Base-by-base conservation (phyloP, 192 early-diverging fungal genomes). In the Backusella macrospora region DNA sequence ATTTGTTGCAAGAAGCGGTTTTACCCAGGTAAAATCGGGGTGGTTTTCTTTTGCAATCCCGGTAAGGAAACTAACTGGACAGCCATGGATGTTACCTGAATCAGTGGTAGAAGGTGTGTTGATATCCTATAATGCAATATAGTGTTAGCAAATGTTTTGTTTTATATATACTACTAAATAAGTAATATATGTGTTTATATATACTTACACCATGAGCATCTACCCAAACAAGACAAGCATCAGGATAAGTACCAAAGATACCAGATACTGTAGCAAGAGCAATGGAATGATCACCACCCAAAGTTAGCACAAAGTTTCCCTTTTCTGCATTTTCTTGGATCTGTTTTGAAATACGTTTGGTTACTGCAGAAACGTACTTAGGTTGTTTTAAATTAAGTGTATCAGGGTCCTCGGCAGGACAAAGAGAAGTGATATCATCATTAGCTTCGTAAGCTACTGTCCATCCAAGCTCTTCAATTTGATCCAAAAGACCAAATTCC, bases 271-370 rank as follows among this genome's bases (percentile, higher is more conserved):
- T 97, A 55, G 92, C 97, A 70, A 99, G 89, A 21, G 92, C 97
- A 46, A 99, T 86, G 18, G 95, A 96, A 77, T 99, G 97, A 84
- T 99, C 97, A 42, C 96, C 97, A 70, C 97, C 97, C 43, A 99
- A 83, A 16, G 96, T 99, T 44, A 99, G 74, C 12, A 93, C 95
- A 26, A 99, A 72, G n/a, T 93, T 84, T 4, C 93, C 91, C 71
- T 86, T 73, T 70, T 75, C 81, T 74, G 90, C 88, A 46, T 88
- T 85, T 15, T 75, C 82, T 64, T 86, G 78, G 21, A 99, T 92
- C 43, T 87, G 81, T 26, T 88, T 71, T 13, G 89, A 74, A 7
- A 96, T 89, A 7, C 80, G 78, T 42, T 92, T 77, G 7, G 94
- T 91, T 3, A 96, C 95, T 14, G 83, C 74, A 23, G 93, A 92